phyloP scores from a whole-genome alignment of 495 filamentous ascomycete genomes.

The Penicillium mononematosum region DNA sequence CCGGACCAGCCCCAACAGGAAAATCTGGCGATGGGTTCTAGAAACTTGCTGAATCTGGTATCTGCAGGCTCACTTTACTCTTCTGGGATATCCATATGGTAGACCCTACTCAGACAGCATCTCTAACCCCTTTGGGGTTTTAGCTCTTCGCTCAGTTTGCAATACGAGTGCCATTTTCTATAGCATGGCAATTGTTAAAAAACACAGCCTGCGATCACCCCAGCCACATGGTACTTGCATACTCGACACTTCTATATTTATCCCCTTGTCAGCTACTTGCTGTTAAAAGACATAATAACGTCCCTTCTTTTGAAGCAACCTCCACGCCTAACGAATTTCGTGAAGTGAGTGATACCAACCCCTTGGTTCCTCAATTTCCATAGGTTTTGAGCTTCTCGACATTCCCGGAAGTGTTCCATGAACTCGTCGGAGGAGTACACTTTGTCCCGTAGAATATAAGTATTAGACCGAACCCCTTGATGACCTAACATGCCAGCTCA shows the following conservation, averaged over 20 bases:
- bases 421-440: constrained; percentile 15
- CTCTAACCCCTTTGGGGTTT: too few species aligned
- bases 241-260: too few species aligned
- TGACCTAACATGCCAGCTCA: not conserved
- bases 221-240: too few species aligned
- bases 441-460: constrained; percentile 16
- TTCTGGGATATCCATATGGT: not conserved
- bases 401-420: constrained; percentile 11
- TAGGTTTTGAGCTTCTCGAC: constrained; percentile 11
- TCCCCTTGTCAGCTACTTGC: too few species aligned
- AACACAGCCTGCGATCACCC: too few species aligned
- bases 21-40: constrained; percentile 7
- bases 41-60: constrained; percentile 3
- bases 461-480: constrained; percentile 5
- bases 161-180: too few species aligned
- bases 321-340: constrained; percentile 15
- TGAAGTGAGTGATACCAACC: not conserved
- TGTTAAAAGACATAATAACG: too few species aligned
- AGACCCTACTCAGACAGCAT: too few species aligned
- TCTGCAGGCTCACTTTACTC: constrained; percentile 5
- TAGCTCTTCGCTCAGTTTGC: too few species aligned
- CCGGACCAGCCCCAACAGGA: constrained; percentile 3
- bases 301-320: constrained; percentile 9
- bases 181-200: too few species aligned
- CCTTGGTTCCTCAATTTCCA: constrained; percentile 12